These are phyloP conservation scores for Solanum tarijense DNA, from an alignment of 257 asterid genomes.

Conservation along the genomic window DNA sequence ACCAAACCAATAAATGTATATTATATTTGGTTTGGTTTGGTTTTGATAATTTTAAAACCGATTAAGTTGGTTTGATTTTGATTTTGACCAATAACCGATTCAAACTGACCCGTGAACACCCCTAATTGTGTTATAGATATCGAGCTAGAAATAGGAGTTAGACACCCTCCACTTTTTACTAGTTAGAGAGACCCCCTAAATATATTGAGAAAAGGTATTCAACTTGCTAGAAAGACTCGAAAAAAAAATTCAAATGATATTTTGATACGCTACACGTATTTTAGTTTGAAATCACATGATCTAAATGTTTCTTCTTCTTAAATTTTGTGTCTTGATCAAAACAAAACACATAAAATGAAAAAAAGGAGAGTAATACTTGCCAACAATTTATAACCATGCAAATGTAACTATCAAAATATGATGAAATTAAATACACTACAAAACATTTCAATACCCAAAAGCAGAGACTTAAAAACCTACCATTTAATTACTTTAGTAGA, in stretches of 20 bases:
- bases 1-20: no score
- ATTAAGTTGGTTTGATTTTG: rapidly evolving
- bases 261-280: neutral
- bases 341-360: neutral
- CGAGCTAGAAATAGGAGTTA: neutral
- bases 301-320: neutral
- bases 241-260: neutral
- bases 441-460: neutral
- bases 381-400: neutral
- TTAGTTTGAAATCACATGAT: neutral
- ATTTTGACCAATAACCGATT: no score
- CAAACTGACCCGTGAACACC: no score
- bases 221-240: neutral
- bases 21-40: no score
- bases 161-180: neutral
- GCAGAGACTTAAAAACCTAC: no score
- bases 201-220: neutral
- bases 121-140: neutral
- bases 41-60: no score
- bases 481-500: no score
- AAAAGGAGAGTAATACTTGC: neutral
- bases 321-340: neutral
- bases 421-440: no score
- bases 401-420: neutral
- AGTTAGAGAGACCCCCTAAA: neutral